Evolutionary conservation across 352 stramenopile species (phyloP), one percentile per base, ranked within the genome.

Genomic region (Globisporangium orthogonon): DNA sequence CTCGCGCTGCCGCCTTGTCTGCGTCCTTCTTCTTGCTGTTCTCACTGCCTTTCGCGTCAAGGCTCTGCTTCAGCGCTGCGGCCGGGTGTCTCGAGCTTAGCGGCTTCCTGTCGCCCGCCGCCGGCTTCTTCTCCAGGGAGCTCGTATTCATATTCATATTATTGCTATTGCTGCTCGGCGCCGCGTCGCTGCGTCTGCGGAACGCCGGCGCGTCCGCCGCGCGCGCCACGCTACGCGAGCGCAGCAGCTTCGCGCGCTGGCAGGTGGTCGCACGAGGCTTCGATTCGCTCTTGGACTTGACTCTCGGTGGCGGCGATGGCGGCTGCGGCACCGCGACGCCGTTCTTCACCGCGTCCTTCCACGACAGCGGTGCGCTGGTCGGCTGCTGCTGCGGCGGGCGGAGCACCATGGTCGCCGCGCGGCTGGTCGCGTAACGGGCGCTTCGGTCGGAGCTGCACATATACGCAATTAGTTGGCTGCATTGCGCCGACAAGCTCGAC

Each of bases 261-360:
- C 63, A 58, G 35, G 61, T 61, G 1, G 54, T 50, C 7, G 50
- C 35, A 4, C 45, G 47, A 6, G 47, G 44, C 48, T 58, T 64
- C 2, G 64, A 52, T 14, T 66, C 30, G 41, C 56, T 15, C 37
- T 61, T 58, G n/a, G 39, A n/a, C 1, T 46, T 43, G 40, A 30
- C 67, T 17, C 54, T 44, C 28, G 57, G 40, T 4, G 62, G 52
- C 15, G 18, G 47, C 11, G 52, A 51, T n/a, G 58, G 59, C 28
- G 50, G 62, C 31, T 61, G 62, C 15, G 58, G 37, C 29, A 31
- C 31, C 0, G 65, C 54, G 9, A 65, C 62, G 28, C 68, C 54
- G 28, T 60, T 67, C 33, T 76, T 60, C 18, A 76, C 68, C 0
- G 68, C 68, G 31, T 76, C 68, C 62, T 71, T 76, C 68, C 68